Conservation (phyloP, 2,329 filamentous ascomycete species). For the Paradendryphiella salina region DNA sequence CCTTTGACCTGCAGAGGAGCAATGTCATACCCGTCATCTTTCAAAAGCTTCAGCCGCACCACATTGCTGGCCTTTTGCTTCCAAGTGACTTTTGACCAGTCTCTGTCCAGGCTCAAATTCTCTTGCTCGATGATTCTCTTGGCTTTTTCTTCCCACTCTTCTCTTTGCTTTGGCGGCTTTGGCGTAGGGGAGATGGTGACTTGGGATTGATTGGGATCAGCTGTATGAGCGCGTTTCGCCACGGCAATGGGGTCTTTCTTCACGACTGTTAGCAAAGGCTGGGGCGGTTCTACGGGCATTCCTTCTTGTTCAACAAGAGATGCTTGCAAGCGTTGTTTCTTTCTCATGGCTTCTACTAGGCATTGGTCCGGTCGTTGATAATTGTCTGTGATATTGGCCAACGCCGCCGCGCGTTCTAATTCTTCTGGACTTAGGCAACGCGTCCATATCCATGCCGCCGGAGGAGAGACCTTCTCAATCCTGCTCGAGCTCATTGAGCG, state of each 20-base stretch:
- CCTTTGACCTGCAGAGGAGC: background rate
- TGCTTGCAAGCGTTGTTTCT: background rate
- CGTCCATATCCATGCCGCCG: background rate
- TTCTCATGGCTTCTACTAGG: background rate
- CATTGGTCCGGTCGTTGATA: slow-evolving; percentile 5
- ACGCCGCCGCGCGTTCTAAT: background rate
- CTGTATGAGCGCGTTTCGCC: background rate
- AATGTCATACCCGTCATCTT: slow-evolving; percentile 19
- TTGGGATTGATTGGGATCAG: background rate
- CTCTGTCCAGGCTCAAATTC: slow-evolving; percentile 2
- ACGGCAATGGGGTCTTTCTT: background rate
- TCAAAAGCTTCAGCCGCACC: slow-evolving; percentile 11
- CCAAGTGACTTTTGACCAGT: slow-evolving; percentile 12
- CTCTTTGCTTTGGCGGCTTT: background rate
- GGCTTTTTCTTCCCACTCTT: slow-evolving; percentile 5
- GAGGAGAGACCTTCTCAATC: background rate
- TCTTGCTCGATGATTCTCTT: background rate
- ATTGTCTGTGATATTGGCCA: slow-evolving; percentile 2
- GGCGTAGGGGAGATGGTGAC: background rate
- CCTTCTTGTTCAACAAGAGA: background rate
- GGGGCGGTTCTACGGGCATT: too few relatives aligned
- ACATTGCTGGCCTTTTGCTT: slow-evolving; percentile 15
- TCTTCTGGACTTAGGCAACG: background rate
- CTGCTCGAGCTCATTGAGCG: background rate
- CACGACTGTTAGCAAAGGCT: background rate